phyloP scores from a whole-genome alignment of 805 yeast species.

The Zygosaccharomyces kombuchaensis region DNA sequence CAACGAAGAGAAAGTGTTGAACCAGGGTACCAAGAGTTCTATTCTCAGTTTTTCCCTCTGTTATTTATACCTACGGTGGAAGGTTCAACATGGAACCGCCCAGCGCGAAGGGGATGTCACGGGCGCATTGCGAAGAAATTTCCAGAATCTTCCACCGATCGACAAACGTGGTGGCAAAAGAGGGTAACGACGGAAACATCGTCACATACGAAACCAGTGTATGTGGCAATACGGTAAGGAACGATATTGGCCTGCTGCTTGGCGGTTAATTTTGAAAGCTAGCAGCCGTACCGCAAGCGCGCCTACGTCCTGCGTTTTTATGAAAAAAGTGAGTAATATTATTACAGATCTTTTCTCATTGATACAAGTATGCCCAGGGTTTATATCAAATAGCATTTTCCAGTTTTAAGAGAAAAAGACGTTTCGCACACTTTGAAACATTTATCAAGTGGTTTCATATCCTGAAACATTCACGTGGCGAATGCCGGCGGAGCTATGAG shows the following conservation, averaged over 20 bases:
- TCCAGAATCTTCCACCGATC: slow-evolving; percentile 3
- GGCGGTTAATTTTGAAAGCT: background rate
- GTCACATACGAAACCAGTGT: background rate
- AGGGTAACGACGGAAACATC: background rate
- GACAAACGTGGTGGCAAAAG: background rate
- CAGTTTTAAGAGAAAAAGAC: too few relatives aligned
- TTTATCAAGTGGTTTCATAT: too few relatives aligned
- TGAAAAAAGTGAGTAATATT: too few relatives aligned
- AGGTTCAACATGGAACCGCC: slow-evolving; percentile 1
- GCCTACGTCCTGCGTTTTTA: too few relatives aligned
- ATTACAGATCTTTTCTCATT: too few relatives aligned
- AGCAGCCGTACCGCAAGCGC: too few relatives aligned
- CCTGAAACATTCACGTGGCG: too few relatives aligned
- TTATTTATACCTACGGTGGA: slow-evolving; percentile 3
- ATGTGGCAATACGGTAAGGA: too few relatives aligned
- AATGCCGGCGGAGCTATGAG: too few relatives aligned
- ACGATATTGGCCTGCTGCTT: background rate
- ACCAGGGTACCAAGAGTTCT: background rate
- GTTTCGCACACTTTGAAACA: too few relatives aligned
- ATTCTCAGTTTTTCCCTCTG: background rate
- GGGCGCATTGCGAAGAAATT: background rate
- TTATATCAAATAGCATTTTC: too few relatives aligned
- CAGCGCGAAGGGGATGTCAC: slow-evolving; percentile 5
- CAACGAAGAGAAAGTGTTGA: background rate
- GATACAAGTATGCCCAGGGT: too few relatives aligned